Percentiles rank a stretch among this genome's conserved stretches.
These are phyloP conservation scores for Trichoderma koningii DNA, from an alignment of 2,329 filamentous ascomycete species.

Conservation along the genomic window DNA sequence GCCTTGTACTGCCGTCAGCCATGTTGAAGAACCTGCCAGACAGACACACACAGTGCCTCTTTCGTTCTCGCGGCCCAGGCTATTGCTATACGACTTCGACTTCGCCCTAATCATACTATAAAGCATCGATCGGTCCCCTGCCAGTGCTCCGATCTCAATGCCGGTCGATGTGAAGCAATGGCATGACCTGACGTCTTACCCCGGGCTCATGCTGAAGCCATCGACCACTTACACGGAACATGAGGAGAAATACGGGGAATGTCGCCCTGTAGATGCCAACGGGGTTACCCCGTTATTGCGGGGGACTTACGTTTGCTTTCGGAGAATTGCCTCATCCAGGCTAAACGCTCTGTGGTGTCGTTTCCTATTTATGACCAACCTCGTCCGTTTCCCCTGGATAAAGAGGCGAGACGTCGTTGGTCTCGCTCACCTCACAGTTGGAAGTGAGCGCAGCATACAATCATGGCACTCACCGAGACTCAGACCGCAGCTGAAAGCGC, in stretches of 20 bases:
- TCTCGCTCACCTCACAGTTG: background rate
- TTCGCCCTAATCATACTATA: too few species aligned
- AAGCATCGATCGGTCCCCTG: too few species aligned
- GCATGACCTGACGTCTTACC: too few species aligned
- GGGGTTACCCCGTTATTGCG: slow-evolving; percentile 1
- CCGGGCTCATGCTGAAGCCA: too few species aligned
- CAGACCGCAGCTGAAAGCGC: slow-evolving; percentile 8
- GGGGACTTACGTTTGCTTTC: background rate
- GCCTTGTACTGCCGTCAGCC: too few species aligned
- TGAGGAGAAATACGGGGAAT: background rate
- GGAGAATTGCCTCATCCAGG: background rate
- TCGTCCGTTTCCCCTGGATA: background rate
- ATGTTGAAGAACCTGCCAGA: too few species aligned
- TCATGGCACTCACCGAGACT: slow-evolving; percentile 15
- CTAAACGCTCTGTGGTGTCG: background rate
- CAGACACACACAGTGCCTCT: too few species aligned
- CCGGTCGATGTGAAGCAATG: too few species aligned
- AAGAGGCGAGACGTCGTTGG: background rate
- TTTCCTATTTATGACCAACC: background rate
- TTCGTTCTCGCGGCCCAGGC: too few species aligned
- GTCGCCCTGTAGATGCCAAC: background rate
- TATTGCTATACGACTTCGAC: too few species aligned
- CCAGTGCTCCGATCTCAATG: too few species aligned
- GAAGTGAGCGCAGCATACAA: background rate
- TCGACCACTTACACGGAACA: too few species aligned